Evolutionary conservation across 768 basidiomycete species (phyloP).

Genomic region (Lactarius pseudohatsudake): DNA sequence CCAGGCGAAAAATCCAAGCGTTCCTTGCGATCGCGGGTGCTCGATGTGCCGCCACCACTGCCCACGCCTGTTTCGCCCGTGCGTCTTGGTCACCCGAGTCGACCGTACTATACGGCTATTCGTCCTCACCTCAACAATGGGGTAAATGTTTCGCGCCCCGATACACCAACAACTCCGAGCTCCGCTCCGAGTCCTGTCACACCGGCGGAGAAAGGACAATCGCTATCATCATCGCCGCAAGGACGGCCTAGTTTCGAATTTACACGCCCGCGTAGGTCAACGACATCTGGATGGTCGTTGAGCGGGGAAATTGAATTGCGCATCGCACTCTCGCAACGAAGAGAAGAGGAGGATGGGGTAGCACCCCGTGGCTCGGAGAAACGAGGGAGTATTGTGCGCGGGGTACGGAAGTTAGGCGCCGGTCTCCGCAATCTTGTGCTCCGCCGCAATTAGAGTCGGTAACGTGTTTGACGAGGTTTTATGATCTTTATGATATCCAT

Average conservation of each 20-base stretch:
- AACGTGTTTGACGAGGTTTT: background rate
- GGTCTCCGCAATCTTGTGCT: slow-evolving; percentile 24
- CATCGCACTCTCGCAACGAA: slow-evolving; percentile 26
- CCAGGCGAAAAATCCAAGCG: slow-evolving; percentile 23
- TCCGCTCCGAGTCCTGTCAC: slow-evolving; percentile 7
- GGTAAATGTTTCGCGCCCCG: slow-evolving; percentile 1
- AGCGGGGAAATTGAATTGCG: slow-evolving; percentile 29
- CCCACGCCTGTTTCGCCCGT: background rate
- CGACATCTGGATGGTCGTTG: slow-evolving; percentile 26
- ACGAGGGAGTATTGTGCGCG: slow-evolving; percentile 18
- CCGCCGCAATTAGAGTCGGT: slow-evolving; percentile 9
- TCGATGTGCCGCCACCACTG: slow-evolving; percentile 1
- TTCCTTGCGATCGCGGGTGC: slow-evolving; percentile 22
- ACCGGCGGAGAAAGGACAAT: background rate
- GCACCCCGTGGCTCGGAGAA: background rate
- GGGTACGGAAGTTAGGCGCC: slow-evolving; percentile 20
- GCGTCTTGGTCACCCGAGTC: slow-evolving; percentile 29
- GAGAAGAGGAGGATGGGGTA: slow-evolving; percentile 18
- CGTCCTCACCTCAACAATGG: slow-evolving; percentile 17
- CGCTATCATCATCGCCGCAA: slow-evolving; percentile 7
- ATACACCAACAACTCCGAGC: slow-evolving; percentile 8
- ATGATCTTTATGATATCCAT: slow-evolving; percentile 2
- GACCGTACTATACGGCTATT: slow-evolving; percentile 29
- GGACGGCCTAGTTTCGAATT: slow-evolving; percentile 25
- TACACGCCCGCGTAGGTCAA: slow-evolving; percentile 23